These are phyloP conservation scores for Colletotrichum sojae DNA, from an alignment of 2,329 filamentous ascomycete genomes.

Conservation along the genomic window DNA sequence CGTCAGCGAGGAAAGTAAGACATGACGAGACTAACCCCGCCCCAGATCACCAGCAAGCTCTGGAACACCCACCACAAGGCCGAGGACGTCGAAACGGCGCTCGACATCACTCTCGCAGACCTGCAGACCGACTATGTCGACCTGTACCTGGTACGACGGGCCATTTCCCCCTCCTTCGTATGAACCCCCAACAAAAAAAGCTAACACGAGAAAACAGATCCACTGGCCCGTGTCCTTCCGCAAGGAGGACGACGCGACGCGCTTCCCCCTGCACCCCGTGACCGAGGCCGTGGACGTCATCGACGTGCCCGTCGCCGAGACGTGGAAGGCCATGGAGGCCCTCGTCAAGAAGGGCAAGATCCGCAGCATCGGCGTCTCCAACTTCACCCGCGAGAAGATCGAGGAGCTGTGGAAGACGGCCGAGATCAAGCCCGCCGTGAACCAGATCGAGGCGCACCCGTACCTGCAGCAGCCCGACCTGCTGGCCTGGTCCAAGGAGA, in stretches of 20 bases:
- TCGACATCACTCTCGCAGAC: conserved; percentile 48
- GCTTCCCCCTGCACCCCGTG: conserved; percentile 57
- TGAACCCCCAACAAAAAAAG: background rate
- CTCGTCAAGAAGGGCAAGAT: conserved; percentile 68
- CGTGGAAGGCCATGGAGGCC: conserved; percentile 74
- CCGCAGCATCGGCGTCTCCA: conserved; percentile 71
- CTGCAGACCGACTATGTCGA: conserved; percentile 51
- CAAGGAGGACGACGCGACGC: conserved; percentile 57
- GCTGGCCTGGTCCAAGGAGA: conserved; percentile 65
- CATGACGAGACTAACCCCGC: background rate
- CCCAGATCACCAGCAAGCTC: conserved; percentile 48
- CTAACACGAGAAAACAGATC: conserved; percentile 54
- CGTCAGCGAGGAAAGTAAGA: background rate
- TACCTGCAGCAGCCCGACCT: conserved; percentile 64
- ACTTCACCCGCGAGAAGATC: conserved; percentile 69
- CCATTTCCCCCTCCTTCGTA: background rate
- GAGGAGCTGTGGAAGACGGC: conserved; percentile 64
- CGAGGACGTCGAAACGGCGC: conserved; percentile 46
- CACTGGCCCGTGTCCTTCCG: conserved; percentile 64
- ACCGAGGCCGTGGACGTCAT: conserved; percentile 59
- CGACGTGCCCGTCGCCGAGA: conserved; percentile 64
- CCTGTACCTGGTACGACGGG: conserved; percentile 46
- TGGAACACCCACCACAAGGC: conserved; percentile 52
- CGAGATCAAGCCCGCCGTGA: conserved; percentile 63
- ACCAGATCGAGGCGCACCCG: conserved; percentile 66